Evolutionary conservation across 257 asterid species (phyloP), one percentile per base, ranked within the genome.

Genomic region (Schizonepeta tenuifolia): DNA sequence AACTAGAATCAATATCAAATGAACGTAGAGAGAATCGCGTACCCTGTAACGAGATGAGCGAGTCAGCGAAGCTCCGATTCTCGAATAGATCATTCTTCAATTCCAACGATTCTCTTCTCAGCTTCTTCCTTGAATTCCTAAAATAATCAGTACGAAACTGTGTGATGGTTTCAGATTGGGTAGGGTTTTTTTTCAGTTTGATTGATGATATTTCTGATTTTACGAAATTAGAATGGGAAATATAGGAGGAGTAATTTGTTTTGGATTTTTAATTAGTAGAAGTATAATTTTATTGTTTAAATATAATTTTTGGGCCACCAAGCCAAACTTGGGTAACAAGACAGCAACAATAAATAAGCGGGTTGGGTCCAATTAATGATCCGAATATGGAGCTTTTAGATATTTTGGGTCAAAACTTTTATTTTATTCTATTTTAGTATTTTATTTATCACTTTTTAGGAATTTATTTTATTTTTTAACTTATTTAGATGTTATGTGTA

Each of bases 1-100:
- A n/a, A n/a, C n/a, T n/a, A 35, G 54, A 43, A 76, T 35, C 15
- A 10, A 70, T 38, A 46, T 50, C 12, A 50, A 28, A 64, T 20
- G 9, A 18, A 63, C 40, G 36, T 11, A 66, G 31, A n/a, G 60
- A 33, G 3, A 36, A 36, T 65, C 53, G 3, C 86, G 80, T 83
- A 90, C 97, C 73, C 84, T 81, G 24, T 81, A 76, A 57, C 86
- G 86, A 57, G 91, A 83, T 31, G 87, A 80, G 17, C 89, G 95
- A 36, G 87, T 56, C 18, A 82, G 31, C 12, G 92, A 83, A 43
- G 86, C 78, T 40, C 83, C 79, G 69, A 90, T 79, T 70, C 77
- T 85, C 56, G 93, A 83, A 79, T 81, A 86, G 31, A 82, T 85
- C 95, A 90, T 90, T 31, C 18, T 74, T 21, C 55, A 13, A 53